Evolutionary conservation across 148 eudicot genomes (phyloP).

Genomic region (Pharnaceum exiguum): DNA sequence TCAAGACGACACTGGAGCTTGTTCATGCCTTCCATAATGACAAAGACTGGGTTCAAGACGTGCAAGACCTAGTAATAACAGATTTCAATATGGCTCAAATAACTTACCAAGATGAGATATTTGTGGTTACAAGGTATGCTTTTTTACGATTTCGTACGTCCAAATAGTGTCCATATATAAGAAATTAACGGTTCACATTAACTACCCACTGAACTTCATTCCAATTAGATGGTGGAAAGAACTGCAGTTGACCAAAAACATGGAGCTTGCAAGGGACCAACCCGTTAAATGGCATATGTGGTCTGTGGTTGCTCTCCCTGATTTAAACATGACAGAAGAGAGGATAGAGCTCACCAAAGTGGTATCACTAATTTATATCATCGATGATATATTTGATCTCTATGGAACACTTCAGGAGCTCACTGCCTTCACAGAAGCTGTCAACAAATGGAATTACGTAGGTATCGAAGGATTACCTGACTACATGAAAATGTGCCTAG

Average conservation of each 20-base stretch:
- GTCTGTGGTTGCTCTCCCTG: conserved; percentile 44
- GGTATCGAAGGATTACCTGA: conserved; percentile 33
- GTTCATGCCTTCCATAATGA: conserved; percentile 1
- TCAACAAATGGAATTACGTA: conserved; percentile 50
- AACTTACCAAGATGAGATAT: conserved; percentile 30
- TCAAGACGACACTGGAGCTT: conserved; percentile 1
- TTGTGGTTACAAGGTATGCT: conserved; percentile 41
- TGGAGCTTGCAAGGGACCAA: conserved; percentile 49
- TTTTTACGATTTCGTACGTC: background rate
- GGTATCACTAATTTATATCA: conserved; percentile 47
- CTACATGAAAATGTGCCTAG: conserved; percentile 47
- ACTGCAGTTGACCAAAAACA: conserved; percentile 28
- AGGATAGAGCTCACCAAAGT: conserved; percentile 56
- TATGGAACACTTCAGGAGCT: conserved; percentile 53
- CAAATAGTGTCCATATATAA: too few species aligned
- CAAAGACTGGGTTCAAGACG: conserved; percentile 12
- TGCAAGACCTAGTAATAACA: conserved; percentile 16
- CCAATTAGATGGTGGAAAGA: conserved; percentile 61
- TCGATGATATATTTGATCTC: conserved; percentile 70
- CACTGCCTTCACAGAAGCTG: conserved; percentile 50
- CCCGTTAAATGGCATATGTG: conserved; percentile 79
- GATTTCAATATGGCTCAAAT: conserved; percentile 23
- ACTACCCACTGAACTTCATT: background rate
- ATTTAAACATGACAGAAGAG: conserved; percentile 26
- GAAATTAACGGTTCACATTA: background rate